Conservation (phyloP, 345 rosid genomes). For the Eutrema yunnanense region DNA sequence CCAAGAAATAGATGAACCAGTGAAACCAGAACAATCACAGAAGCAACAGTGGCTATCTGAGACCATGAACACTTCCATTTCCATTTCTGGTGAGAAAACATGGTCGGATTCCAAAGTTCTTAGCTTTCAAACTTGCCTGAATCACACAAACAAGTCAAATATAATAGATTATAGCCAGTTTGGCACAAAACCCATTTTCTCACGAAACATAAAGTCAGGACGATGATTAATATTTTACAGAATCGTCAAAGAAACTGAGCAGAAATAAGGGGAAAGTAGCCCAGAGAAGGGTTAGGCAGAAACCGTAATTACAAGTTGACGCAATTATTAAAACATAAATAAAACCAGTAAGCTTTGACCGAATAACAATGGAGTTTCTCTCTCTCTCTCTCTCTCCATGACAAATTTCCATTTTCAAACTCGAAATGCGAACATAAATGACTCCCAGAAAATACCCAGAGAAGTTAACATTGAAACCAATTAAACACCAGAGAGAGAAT, state of each 20-base stretch:
- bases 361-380: neutral
- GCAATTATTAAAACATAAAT: neutral
- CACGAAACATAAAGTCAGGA: constrained; percentile 1
- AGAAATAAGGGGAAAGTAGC: neutral
- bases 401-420: neutral
- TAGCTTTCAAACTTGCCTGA: constrained; percentile 22
- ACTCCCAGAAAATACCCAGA: neutral
- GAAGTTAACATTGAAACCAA: neutral
- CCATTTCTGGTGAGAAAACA: constrained; percentile 58
- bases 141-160: constrained; percentile 3
- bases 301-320: neutral
- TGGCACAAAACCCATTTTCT: neutral
- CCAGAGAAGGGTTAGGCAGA: constrained; percentile 3
- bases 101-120: constrained; percentile 17
- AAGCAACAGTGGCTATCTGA: constrained; percentile 53
- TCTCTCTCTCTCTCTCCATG: neutral
- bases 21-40: constrained; percentile 54
- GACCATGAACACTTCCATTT: constrained; percentile 69
- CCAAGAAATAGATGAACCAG: constrained; percentile 65
- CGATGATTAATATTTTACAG: neutral
- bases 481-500: neutral
- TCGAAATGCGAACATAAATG: constrained; percentile 8
- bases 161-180: neutral
- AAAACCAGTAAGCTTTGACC: constrained; percentile 19
- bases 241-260: constrained; percentile 16